Evolutionary conservation across 371 early-diverging fungal species (phyloP).

Genomic region (Mortierella sp.): DNA sequence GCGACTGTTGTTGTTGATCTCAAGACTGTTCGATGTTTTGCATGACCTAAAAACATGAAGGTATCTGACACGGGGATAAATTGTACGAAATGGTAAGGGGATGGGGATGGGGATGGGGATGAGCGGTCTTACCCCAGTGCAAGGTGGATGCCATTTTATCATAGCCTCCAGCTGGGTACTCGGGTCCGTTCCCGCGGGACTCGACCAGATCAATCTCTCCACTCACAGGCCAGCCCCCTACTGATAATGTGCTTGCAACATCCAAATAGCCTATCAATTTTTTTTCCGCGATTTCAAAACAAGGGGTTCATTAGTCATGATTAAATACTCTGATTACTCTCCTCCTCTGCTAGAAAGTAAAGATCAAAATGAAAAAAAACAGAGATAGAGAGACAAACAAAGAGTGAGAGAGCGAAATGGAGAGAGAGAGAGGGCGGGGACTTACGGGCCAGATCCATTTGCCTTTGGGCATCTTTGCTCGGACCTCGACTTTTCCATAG

Average conservation of each 20-base stretch:
- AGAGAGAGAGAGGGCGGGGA: not conserved
- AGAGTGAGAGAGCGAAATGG: not conserved
- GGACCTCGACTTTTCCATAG: constrained; percentile 76
- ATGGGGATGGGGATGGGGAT: no score
- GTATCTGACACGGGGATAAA: no score
- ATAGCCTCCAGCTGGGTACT: constrained; percentile 61
- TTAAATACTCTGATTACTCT: no score
- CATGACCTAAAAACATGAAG: no score
- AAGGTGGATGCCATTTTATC: constrained; percentile 66
- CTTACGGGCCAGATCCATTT: constrained; percentile 77
- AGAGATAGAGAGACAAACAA: not conserved
- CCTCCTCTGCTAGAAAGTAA: no score
- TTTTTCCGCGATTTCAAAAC: not conserved
- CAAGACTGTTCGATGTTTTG: no score
- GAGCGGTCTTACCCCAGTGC: constrained; percentile 66
- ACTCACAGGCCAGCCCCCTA: constrained; percentile 83
- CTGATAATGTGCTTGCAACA: constrained; percentile 75
- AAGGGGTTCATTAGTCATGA: no score
- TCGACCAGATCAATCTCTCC: constrained; percentile 72
- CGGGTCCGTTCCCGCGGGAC: constrained; percentile 69
- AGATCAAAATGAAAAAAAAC: not conserved
- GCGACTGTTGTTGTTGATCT: no score
- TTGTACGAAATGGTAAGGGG: no score
- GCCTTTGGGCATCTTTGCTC: constrained; percentile 74
- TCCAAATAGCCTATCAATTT: constrained; percentile 66